These are phyloP conservation scores for Trypanosoma platydactyli DNA, from an alignment of 208 protist species.

Conservation along the genomic window DNA sequence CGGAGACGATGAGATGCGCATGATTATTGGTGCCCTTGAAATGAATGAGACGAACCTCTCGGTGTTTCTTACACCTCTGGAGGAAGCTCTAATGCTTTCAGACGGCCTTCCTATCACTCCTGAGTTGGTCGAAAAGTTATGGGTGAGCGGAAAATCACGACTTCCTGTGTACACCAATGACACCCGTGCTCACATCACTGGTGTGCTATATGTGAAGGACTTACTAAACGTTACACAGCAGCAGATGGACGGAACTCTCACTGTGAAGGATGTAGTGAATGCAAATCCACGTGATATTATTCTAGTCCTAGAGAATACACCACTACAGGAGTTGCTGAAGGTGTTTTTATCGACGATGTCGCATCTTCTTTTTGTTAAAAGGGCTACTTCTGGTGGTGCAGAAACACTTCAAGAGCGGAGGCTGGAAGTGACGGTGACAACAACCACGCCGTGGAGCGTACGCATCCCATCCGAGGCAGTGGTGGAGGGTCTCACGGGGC, in stretches of 20 bases:
- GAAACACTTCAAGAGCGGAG: background rate
- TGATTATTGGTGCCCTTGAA: slow-evolving; percentile 80
- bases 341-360: slow-evolving; percentile 55
- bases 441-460: background rate
- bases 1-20: slow-evolving; percentile 58
- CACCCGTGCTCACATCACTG: slow-evolving; percentile 45
- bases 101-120: slow-evolving; percentile 34
- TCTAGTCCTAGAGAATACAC: slow-evolving; percentile 40
- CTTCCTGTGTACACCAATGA: slow-evolving; percentile 58
- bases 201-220: slow-evolving; percentile 76
- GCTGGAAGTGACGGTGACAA: background rate
- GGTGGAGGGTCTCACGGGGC: background rate
- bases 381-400: too few relatives aligned
- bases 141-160: slow-evolving; percentile 73
- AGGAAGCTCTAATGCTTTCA: slow-evolving; percentile 54
- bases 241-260: slow-evolving; percentile 33
- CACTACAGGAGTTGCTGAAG: slow-evolving; percentile 52
- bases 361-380: slow-evolving; percentile 68
- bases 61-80: slow-evolving; percentile 59
- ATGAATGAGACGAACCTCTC: slow-evolving; percentile 55
- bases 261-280: slow-evolving; percentile 53
- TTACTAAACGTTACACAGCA: slow-evolving; percentile 50
- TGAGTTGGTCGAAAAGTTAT: slow-evolving; percentile 51
- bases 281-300: slow-evolving; percentile 59
- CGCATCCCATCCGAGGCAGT: background rate